Evolutionary conservation across 2,329 filamentous ascomycete species (phyloP).

Genomic region (Knoxdaviesia proteae): DNA sequence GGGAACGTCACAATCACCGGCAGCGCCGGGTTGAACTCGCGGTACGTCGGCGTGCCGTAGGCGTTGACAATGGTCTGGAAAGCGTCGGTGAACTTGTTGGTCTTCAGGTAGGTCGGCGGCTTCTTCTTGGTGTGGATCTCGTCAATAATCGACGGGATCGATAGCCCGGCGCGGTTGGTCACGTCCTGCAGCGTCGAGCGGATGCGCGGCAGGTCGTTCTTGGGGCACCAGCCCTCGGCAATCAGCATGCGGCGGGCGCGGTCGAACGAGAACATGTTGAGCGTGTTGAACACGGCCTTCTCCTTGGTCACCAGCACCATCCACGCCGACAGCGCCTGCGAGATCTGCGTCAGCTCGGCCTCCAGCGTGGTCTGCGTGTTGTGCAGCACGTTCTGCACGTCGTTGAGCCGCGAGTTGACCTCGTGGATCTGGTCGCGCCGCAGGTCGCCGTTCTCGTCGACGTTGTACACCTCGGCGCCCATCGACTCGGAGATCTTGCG

Average conservation of each 20-base stretch:
- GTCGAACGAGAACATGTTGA: constrained; percentile 95
- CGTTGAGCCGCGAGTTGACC: constrained; percentile 80
- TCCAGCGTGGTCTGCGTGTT: constrained; percentile 92
- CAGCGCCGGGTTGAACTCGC: constrained; percentile 87
- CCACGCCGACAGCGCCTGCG: constrained; percentile 81
- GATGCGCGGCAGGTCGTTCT: constrained; percentile 72
- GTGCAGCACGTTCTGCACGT: constrained; percentile 75
- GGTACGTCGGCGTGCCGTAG: constrained; percentile 93
- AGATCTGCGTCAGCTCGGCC: constrained; percentile 83
- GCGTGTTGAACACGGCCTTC: constrained; percentile 87
- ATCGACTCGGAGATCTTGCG: constrained; percentile 97
- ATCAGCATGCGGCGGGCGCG: constrained; percentile 89
- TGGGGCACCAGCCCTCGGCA: constrained; percentile 93
- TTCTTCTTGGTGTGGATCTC: constrained; percentile 95
- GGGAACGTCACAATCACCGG: constrained; percentile 95
- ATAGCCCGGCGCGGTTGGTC: constrained; percentile 83
- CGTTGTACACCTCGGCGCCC: constrained; percentile 84
- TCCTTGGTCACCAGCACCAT: constrained; percentile 97
- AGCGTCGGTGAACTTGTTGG: constrained; percentile 92
- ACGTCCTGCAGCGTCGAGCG: constrained; percentile 90
- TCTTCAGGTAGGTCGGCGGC: constrained; percentile 90
- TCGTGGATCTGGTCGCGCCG: constrained; percentile 92
- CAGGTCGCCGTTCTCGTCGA: constrained; percentile 93
- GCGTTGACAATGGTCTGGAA: constrained; percentile 99
- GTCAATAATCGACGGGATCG: constrained; percentile 97